These are phyloP conservation scores for Abelmoschus esculentus DNA, from an alignment of 345 rosid species.

Conservation along the genomic window DNA sequence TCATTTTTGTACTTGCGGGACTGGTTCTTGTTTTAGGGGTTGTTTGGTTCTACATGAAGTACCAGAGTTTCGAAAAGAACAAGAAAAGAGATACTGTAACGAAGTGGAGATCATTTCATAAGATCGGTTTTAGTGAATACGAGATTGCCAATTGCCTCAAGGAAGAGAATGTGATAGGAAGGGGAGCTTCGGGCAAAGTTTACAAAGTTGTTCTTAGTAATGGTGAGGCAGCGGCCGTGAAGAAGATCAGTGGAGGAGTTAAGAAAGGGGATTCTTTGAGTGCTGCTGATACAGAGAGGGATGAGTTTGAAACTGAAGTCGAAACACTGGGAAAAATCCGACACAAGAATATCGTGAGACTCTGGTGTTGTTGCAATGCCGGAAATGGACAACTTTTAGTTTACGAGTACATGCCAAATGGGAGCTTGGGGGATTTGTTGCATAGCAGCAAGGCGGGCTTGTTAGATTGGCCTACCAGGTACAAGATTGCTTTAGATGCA, in stretches of 20 bases:
- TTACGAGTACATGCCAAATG: constrained; percentile 89
- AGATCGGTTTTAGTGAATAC: constrained; percentile 63
- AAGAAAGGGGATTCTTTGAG: constrained; percentile 26
- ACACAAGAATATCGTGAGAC: constrained; percentile 80
- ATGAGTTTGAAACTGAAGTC: constrained; percentile 62
- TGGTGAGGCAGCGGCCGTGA: constrained; percentile 74
- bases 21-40: constrained; percentile 46
- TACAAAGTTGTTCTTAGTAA: constrained; percentile 62
- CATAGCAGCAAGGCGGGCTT: constrained; percentile 46
- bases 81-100: constrained; percentile 32
- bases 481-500: constrained; percentile 65
- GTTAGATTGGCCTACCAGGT: constrained; percentile 66
- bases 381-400: constrained; percentile 66
- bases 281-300: constrained; percentile 26
- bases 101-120: constrained; percentile 88
- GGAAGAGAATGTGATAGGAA: constrained; percentile 69
- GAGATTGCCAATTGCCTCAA: constrained; percentile 51
- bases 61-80: constrained; percentile 32
- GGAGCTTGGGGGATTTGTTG: constrained; percentile 72
- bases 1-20: constrained; percentile 46
- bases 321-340: constrained; percentile 79
- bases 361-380: constrained; percentile 69
- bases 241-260: constrained; percentile 43
- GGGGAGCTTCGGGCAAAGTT: constrained; percentile 81
- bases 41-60: constrained; percentile 50